Evolutionary conservation across 495 filamentous ascomycete genomes (phyloP).

Genomic region (Lophiostoma macrostomum): DNA sequence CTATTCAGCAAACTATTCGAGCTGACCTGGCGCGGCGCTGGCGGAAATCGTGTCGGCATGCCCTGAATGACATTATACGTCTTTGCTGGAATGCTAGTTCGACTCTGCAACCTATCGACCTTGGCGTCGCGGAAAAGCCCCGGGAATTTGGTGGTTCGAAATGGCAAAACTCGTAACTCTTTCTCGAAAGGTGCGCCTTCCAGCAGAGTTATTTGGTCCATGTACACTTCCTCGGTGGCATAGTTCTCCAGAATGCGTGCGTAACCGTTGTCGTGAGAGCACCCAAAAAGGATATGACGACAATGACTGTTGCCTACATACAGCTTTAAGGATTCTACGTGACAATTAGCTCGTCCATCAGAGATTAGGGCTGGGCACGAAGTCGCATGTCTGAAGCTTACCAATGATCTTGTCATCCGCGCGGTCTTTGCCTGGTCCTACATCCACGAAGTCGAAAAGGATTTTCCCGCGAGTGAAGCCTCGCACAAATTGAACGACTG

Average conservation of each 20-base stretch:
- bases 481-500: slow-evolving; percentile 65
- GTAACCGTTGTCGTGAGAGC: slow-evolving; percentile 73
- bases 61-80: background rate
- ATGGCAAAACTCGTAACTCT: slow-evolving; percentile 57
- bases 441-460: slow-evolving; percentile 72
- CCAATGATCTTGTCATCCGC: slow-evolving; percentile 74
- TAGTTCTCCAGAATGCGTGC: slow-evolving; percentile 66
- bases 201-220: slow-evolving; percentile 64
- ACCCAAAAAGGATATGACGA: slow-evolving; percentile 76
- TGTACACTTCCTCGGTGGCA: slow-evolving; percentile 51
- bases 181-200: slow-evolving; percentile 70
- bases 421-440: slow-evolving; percentile 65
- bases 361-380: slow-evolving; percentile 14
- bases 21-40: background rate
- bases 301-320: slow-evolving; percentile 70
- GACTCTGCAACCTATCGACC: slow-evolving; percentile 40
- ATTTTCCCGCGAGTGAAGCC: slow-evolving; percentile 73
- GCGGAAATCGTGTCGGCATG: slow-evolving; percentile 11
- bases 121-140: slow-evolving; percentile 65
- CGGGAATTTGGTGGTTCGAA: slow-evolving; percentile 58
- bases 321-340: slow-evolving; percentile 65
- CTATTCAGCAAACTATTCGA: background rate
- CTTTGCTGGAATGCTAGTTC: background rate
- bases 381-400: too few relatives aligned
- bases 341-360: background rate